These are phyloP conservation scores for Geum urbanum DNA, from an alignment of 306 rosid genomes.

Conservation along the genomic window DNA sequence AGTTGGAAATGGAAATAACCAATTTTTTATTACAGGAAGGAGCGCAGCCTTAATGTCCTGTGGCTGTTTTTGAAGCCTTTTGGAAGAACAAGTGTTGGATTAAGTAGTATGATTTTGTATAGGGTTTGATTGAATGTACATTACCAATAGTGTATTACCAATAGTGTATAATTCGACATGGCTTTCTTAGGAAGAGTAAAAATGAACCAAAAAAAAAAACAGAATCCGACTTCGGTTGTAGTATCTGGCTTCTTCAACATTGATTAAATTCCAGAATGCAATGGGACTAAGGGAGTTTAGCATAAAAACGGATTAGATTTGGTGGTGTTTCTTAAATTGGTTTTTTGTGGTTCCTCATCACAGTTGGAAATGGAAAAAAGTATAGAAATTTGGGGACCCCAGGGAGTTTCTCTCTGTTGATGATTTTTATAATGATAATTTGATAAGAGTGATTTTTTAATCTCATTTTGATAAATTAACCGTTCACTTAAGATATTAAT, in stretches of 20 bases:
- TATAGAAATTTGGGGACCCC: too few relatives aligned
- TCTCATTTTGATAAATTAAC: too few relatives aligned
- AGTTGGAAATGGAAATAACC: conserved; percentile 23
- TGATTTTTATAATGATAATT: too few relatives aligned
- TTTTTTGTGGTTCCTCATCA: too few relatives aligned
- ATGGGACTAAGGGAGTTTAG: too few relatives aligned
- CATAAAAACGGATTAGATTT: too few relatives aligned
- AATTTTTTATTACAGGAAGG: conserved; percentile 21
- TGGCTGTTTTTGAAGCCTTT: conserved; percentile 31
- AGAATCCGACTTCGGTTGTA: background rate
- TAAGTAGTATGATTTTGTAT: conserved; percentile 52
- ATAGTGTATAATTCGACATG: conserved; percentile 39
- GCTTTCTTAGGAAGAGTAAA: conserved; percentile 24
- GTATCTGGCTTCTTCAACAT: background rate
- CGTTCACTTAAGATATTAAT: too few relatives aligned
- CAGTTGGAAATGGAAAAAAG: too few relatives aligned
- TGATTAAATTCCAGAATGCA: too few relatives aligned
- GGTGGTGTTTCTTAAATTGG: too few relatives aligned
- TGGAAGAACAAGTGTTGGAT: conserved; percentile 22
- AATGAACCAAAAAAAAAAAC: background rate
- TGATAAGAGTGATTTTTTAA: too few relatives aligned
- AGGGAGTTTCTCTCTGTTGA: too few relatives aligned
- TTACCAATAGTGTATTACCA: conserved; percentile 9
- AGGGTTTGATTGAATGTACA: conserved; percentile 60
- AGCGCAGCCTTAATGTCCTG: conserved; percentile 15